phyloP scores from a whole-genome alignment of 495 filamentous ascomycete genomes.

The Hypoxylon subgilvum region DNA sequence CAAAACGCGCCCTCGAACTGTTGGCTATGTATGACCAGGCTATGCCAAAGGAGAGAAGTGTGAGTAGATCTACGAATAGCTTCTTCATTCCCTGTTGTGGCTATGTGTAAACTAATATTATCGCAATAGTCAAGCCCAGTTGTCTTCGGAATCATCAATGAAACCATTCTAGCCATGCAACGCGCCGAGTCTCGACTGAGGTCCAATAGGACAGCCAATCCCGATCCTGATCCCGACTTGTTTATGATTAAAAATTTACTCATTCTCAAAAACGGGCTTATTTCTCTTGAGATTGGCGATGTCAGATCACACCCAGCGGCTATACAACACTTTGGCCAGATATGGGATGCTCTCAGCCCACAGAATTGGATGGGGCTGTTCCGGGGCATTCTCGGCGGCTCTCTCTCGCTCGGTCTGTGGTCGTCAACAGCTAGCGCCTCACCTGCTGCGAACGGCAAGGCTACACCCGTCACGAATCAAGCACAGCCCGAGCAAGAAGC shows the following conservation, averaged over 20 bases:
- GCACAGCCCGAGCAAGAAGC: constrained; percentile 60
- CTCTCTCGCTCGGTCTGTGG: constrained; percentile 45
- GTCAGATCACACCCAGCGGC: constrained; percentile 68
- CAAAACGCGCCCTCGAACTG: constrained; percentile 80
- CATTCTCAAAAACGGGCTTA: constrained; percentile 86
- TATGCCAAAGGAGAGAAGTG: constrained; percentile 72
- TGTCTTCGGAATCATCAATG: constrained; percentile 53
- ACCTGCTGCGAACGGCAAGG: constrained; percentile 21
- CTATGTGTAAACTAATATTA: too few species aligned
- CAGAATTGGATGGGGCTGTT: constrained; percentile 52
- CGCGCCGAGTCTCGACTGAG: constrained; percentile 60
- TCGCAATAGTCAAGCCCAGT: constrained; percentile 58
- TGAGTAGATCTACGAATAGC: constrained; percentile 59
- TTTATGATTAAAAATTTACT: constrained; percentile 93
- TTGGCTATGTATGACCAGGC: constrained; percentile 78
- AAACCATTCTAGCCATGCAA: constrained; percentile 54
- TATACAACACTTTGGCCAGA: constrained; percentile 71
- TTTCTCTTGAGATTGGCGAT: constrained; percentile 91
- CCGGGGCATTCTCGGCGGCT: constrained; percentile 47
- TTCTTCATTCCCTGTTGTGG: too few species aligned
- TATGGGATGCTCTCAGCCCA: constrained; percentile 73
- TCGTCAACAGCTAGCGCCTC: constrained; percentile 35
- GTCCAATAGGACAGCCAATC: constrained; percentile 49
- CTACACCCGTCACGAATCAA: constrained; percentile 13
- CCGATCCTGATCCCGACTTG: constrained; percentile 71